These are phyloP conservation scores for Mortierella sp. DNA, from an alignment of 371 early-diverging fungal species.

Conservation along the genomic window DNA sequence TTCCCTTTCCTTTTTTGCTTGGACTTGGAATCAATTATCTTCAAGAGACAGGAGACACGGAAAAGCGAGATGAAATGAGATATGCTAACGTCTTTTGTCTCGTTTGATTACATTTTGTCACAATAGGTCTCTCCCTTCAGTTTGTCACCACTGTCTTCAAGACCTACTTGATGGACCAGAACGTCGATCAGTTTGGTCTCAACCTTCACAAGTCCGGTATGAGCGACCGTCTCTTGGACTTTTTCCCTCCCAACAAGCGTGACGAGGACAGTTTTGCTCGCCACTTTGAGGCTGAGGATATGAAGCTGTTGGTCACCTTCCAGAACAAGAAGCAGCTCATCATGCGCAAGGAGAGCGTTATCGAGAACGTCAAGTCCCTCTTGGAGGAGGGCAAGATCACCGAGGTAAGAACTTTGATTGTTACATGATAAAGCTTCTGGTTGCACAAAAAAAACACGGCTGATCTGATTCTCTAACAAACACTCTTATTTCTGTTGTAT, in stretches of 20 bases:
- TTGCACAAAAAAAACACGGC: neutral
- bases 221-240: slow-evolving; percentile 82
- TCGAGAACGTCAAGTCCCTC: slow-evolving; percentile 70
- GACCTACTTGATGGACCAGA: slow-evolving; percentile 82
- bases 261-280: slow-evolving; percentile 89
- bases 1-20: neutral
- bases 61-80: neutral
- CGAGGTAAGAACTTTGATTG: slow-evolving; percentile 60
- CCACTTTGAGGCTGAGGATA: slow-evolving; percentile 93
- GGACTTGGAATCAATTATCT: neutral
- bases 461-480: neutral
- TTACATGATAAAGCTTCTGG: no score
- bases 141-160: slow-evolving; percentile 89
- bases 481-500: neutral
- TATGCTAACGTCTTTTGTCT: neutral
- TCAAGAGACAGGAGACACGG: neutral
- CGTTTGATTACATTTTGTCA: neutral
- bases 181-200: slow-evolving; percentile 80
- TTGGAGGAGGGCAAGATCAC: slow-evolving; percentile 69
- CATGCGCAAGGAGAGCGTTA: slow-evolving; percentile 75
- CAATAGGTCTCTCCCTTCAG: slow-evolving; percentile 73
- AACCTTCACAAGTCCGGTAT: slow-evolving; percentile 78
- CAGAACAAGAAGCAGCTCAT: slow-evolving; percentile 80
- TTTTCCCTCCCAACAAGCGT: slow-evolving; percentile 94
- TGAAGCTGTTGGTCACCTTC: slow-evolving; percentile 87